phyloP scores from a whole-genome alignment of 352 stramenopile genomes.

The Phytophthora cactorum region DNA sequence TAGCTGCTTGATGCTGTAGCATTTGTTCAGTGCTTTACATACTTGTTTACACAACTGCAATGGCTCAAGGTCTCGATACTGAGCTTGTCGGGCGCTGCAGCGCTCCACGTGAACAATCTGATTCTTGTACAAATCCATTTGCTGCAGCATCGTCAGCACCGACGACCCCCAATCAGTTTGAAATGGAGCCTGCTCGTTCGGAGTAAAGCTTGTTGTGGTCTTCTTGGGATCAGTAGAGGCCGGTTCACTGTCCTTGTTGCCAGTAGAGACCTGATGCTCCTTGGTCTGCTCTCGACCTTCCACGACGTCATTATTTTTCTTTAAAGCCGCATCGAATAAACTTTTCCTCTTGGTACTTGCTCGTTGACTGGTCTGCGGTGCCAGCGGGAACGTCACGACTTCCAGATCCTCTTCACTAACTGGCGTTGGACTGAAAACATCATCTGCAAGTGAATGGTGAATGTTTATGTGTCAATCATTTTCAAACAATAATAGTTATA shows the following conservation, averaged over 20 bases:
- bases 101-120: conserved; percentile 88
- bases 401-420: conserved; percentile 41
- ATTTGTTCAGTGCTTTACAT: conserved; percentile 43
- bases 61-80: conserved; percentile 43
- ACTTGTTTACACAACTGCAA: conserved; percentile 52
- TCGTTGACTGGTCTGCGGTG: conserved; percentile 62
- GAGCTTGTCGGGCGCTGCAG: conserved; percentile 45
- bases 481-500: background rate
- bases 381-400: conserved; percentile 66
- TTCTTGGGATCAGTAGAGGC: conserved; percentile 3
- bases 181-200: background rate
- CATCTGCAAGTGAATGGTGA: conserved; percentile 29
- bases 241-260: background rate
- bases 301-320: conserved; percentile 10
- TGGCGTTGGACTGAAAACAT: conserved; percentile 44
- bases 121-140: conserved; percentile 63
- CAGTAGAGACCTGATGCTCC: background rate
- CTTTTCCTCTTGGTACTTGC: conserved; percentile 61
- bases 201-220: conserved; percentile 2
- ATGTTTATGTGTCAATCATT: background rate
- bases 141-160: conserved; percentile 55
- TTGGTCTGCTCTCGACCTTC: conserved; percentile 2
- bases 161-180: conserved; percentile 38
- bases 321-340: conserved; percentile 59
- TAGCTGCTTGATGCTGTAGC: conserved; percentile 67